Base-by-base conservation (phyloP, 176 grass and related monocot species). In the Oryza meyeriana region DNA sequence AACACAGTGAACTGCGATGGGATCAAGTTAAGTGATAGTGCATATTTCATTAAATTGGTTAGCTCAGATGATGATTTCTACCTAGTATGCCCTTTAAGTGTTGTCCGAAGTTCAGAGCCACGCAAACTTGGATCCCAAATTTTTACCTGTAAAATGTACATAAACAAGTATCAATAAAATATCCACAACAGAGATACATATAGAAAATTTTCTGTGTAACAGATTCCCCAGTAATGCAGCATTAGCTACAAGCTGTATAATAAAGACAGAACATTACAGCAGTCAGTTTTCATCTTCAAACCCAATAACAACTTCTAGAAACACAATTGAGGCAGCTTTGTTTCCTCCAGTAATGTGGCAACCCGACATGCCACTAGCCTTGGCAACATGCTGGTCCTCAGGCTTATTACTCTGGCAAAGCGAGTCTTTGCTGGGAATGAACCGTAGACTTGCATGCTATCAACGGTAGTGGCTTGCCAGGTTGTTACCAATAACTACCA, bases 71-170 rank as follows among this genome's bases (percentile, higher is more conserved):
- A 66, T 4, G 20, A 38, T 27, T 44, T 45, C 68, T 94, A 95
- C 96, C 93, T 90, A 31, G 93, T 95, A 82, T 99, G 96, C 55
- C 96, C 96, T 93, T 90, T 99, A 84, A 99, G 96, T 84, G 96
- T 99, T 78, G 83, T 88, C 79, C 85, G 87, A 85, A 99, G 93
- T 91, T 99, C 96, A 66, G 96, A 99, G 73, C 96, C 93, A 90
- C 96, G 88, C 87, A 99, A 84, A 86, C 93, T 99, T 79, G 96
- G 96, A 95, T 99, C 96, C 96, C 96, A 99, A 90, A 99, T 79
- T 90, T 90, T 99, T 69, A 99, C 96, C 96, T 99, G 87, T 31
- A 87, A 71, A 66, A 67, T 48, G 27, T 16, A 68, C 25, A 77
- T 44, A 57, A 75, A 59, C 22, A 77, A 68, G 10, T 78, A 74